Percentiles rank a stretch among this genome's conserved stretches.
phyloP scores from a whole-genome alignment of 1,284 basidiomycete species.

The Malassezia sympodialis region DNA sequence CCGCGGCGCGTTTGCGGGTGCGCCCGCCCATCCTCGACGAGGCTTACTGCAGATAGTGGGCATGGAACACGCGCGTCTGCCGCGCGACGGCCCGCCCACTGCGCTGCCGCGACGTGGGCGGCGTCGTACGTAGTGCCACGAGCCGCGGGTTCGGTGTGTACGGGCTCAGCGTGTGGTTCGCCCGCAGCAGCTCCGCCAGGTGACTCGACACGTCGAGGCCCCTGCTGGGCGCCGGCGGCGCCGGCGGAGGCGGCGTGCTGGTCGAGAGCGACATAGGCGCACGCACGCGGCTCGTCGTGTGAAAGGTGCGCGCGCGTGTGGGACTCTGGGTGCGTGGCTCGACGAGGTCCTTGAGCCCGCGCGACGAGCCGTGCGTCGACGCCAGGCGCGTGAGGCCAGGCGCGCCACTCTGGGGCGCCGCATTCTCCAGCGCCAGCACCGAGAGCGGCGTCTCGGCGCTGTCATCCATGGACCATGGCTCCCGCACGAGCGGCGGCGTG shows the following conservation, averaged over 20 bases:
- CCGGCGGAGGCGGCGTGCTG: background rate
- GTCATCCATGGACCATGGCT: background rate
- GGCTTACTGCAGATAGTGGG: slow-evolving; percentile 14
- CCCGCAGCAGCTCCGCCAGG: slow-evolving; percentile 35
- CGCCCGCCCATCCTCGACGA: slow-evolving; percentile 15
- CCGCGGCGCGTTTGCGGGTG: background rate
- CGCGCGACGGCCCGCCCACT: slow-evolving; percentile 4
- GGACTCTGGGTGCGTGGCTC: background rate
- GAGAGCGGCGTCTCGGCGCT: slow-evolving; percentile 1
- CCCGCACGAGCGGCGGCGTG: background rate
- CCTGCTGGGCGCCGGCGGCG: background rate
- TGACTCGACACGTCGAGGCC: slow-evolving; percentile 21
- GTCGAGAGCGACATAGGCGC: background rate
- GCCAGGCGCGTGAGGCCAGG: slow-evolving; percentile 9
- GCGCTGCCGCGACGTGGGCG: slow-evolving; percentile 14
- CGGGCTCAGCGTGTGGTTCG: slow-evolving; percentile 40
- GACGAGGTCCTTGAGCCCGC: slow-evolving; percentile 12
- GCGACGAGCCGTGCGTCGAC: slow-evolving; percentile 1
- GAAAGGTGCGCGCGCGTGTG: slow-evolving; percentile 8
- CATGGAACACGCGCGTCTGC: slow-evolving; percentile 10
- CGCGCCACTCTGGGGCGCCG: background rate
- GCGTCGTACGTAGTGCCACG: slow-evolving; percentile 37
- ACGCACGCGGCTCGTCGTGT: slow-evolving; percentile 13
- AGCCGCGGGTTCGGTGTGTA: slow-evolving; percentile 38
- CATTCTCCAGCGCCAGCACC: slow-evolving; percentile 2